phyloP scores from a whole-genome alignment of 2,329 filamentous ascomycete species.

The Aulographum hederae region DNA sequence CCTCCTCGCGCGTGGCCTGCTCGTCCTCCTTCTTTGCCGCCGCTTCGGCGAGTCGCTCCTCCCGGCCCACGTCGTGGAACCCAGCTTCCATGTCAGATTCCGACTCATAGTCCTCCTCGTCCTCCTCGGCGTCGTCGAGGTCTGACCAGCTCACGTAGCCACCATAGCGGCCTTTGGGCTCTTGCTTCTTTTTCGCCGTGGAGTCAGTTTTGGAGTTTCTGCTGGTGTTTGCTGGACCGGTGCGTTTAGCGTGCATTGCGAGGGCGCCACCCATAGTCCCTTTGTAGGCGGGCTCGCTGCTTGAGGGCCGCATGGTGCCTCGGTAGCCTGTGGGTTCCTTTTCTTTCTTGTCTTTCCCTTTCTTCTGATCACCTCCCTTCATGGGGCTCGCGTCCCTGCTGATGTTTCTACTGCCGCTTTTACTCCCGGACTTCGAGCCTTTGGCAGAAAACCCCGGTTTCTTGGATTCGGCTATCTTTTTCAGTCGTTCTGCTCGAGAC shows the following conservation, averaged over 20 bases:
- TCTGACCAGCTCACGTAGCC: constrained; percentile 2
- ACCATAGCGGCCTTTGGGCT: not conserved
- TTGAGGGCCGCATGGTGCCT: constrained; percentile 26
- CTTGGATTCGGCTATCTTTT: constrained; percentile 25
- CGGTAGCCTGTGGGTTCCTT: constrained; percentile 23
- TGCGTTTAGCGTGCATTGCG: too few relatives aligned
- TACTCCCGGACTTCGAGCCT: constrained; percentile 6
- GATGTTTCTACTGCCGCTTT: too few relatives aligned
- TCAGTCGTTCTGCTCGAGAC: constrained; percentile 36
- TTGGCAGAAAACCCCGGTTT: constrained; percentile 16
- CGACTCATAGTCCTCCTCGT: constrained; percentile 2
- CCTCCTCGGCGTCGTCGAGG: constrained; percentile 1
- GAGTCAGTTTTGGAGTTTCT: not conserved
- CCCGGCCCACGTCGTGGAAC: constrained; percentile 52
- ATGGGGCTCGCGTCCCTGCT: constrained; percentile 9
- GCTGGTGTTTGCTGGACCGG: too few relatives aligned
- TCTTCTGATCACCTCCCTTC: constrained; percentile 12
- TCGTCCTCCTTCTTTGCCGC: constrained; percentile 50
- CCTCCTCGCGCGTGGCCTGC: constrained; percentile 44
- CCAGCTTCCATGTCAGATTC: constrained; percentile 62
- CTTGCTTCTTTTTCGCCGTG: not conserved
- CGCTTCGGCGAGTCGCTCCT: constrained; percentile 45
- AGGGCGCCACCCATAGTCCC: constrained; percentile 32
- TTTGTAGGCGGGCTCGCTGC: constrained; percentile 17
- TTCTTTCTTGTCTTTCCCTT: constrained; percentile 10